Evolutionary conservation across 1,284 basidiomycete species (phyloP).

Genomic region (Microbotryomycetes sp.): DNA sequence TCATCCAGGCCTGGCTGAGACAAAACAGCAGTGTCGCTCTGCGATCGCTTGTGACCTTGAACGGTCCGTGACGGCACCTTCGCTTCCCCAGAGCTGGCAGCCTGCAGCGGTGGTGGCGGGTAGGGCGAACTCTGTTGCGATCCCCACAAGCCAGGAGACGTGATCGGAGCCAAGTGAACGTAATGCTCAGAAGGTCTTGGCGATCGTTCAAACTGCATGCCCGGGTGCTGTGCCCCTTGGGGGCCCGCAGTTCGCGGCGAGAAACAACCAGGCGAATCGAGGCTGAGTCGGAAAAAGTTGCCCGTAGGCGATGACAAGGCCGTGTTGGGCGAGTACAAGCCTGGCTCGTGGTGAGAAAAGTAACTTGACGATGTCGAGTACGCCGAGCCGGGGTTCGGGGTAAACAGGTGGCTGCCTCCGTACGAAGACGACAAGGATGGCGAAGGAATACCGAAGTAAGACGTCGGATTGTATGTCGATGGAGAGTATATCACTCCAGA

Average conservation of each 20-base stretch:
- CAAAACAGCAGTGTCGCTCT: neutral
- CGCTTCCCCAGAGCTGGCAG: no score
- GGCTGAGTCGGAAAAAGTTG: conserved; percentile 13
- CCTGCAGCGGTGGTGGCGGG: neutral
- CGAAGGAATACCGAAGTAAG: neutral
- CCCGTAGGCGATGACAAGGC: neutral
- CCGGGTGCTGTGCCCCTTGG: neutral
- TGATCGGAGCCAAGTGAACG: neutral
- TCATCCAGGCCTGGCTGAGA: no score
- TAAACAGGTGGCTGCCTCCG: neutral
- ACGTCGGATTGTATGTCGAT: neutral
- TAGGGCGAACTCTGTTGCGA: neutral
- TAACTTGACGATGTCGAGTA: neutral
- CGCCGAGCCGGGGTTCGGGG: neutral
- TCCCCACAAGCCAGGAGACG: neutral
- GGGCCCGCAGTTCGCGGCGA: neutral
- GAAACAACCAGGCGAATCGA: conserved; percentile 6
- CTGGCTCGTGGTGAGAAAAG: neutral
- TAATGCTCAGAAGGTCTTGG: neutral
- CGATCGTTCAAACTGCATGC: neutral
- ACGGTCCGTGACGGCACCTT: neutral
- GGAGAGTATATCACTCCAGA: neutral
- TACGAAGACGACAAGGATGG: conserved; percentile 1
- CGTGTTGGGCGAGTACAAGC: neutral
- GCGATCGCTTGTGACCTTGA: neutral